Evolutionary conservation across 202 grass and related monocot species (phyloP).

Genomic region (Cymbopogon flexuosus): DNA sequence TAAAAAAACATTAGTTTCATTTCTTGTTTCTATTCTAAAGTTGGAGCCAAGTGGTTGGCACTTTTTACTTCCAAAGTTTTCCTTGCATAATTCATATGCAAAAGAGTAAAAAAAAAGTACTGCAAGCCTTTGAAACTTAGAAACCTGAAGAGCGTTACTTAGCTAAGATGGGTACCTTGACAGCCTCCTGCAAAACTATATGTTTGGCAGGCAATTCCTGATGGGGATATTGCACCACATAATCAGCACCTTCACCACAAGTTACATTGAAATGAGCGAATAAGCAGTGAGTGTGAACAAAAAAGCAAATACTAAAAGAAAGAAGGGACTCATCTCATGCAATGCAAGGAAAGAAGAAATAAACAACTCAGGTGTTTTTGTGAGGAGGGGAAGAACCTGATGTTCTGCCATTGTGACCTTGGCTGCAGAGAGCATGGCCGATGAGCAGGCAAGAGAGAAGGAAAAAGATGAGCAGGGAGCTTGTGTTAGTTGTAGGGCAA

Average conservation of each 20-base stretch:
- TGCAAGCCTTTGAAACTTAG: conserved; percentile 11
- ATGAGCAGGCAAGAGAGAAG: conserved; percentile 52
- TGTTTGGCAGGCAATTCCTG: conserved; percentile 24
- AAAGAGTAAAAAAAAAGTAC: neutral
- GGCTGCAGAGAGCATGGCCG: conserved; percentile 44
- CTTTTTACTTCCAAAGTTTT: conserved; percentile 14
- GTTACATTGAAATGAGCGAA: conserved; percentile 24
- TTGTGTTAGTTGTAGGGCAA: conserved; percentile 31
- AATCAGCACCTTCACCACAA: conserved; percentile 33
- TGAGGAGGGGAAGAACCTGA: conserved; percentile 22
- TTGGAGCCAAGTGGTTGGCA: conserved; percentile 15
- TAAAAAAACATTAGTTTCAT: neutral
- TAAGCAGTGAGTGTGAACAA: neutral
- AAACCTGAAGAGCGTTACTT: neutral
- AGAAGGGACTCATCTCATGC: neutral
- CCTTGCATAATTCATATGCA: conserved; percentile 2
- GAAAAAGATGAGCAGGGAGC: conserved; percentile 53
- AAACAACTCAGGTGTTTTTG: neutral
- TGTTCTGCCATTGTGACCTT: conserved; percentile 31
- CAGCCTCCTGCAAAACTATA: conserved; percentile 32
- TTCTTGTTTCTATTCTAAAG: neutral
- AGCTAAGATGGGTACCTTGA: conserved; percentile 39
- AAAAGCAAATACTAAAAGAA: conserved; percentile 4
- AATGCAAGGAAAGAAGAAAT: conserved; percentile 18
- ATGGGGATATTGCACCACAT: conserved; percentile 41